A percentile compares a stretch with the other conserved stretches of the same genome.
These are phyloP conservation scores for Pseudonitzschia delicatissima DNA, from an alignment of 108 stramenopile species.

Conservation along the genomic window DNA sequence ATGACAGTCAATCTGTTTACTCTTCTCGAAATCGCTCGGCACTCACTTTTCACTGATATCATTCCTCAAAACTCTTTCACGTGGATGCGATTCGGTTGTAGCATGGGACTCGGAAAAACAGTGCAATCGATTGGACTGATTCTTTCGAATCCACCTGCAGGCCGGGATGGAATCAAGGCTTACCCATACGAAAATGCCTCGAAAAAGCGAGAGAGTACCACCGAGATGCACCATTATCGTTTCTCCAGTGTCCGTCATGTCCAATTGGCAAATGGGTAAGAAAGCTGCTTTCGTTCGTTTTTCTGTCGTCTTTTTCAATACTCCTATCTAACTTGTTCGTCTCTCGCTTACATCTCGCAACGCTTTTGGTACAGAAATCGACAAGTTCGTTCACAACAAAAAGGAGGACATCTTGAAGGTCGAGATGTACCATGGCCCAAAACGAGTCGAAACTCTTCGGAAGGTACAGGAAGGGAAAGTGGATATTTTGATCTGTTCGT, in stretches of 20 bases:
- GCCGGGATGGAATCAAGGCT: background rate
- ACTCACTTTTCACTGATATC: background rate
- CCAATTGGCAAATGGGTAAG: conserved; percentile 47
- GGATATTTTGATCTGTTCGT: conserved; percentile 52
- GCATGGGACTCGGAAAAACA: conserved; percentile 27
- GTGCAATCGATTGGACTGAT: conserved; percentile 55
- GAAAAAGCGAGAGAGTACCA: background rate
- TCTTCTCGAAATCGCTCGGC: background rate
- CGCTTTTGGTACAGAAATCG: background rate
- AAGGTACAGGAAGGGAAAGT: conserved; percentile 28
- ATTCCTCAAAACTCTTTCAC: background rate
- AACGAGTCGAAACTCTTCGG: conserved; percentile 38
- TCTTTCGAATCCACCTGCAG: conserved; percentile 35
- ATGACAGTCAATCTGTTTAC: background rate
- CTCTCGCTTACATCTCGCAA: background rate
- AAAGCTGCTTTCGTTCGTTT: background rate
- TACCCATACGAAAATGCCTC: background rate
- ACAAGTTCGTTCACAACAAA: conserved; percentile 6
- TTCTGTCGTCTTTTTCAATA: too few relatives aligned
- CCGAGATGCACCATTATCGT: conserved; percentile 50
- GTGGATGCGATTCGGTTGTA: background rate
- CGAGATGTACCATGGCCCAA: conserved; percentile 46
- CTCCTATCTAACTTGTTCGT: background rate
- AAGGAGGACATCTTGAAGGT: conserved; percentile 28
- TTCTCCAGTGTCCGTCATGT: conserved; percentile 60